Percentiles rank a stretch among this genome's conserved stretches.
Evolutionary conservation across 768 basidiomycete genomes (phyloP).

Genomic region (Rhodotorula paludigena): DNA sequence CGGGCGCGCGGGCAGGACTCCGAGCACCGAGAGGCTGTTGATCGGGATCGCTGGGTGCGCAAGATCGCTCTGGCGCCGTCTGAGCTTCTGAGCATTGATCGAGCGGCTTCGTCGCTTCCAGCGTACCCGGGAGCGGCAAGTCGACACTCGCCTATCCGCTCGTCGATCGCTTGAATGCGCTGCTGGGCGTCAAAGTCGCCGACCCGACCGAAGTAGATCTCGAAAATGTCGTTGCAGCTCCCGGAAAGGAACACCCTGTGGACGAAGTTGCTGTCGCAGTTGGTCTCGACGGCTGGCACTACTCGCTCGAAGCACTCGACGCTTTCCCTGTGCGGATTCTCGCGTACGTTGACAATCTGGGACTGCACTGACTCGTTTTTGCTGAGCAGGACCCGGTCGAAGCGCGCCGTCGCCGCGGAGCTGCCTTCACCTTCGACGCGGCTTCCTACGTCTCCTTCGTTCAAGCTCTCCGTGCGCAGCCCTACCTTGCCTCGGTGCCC

Average conservation of each 20-base stretch:
- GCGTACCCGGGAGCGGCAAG: conserved; percentile 83
- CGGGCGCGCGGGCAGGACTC: not conserved
- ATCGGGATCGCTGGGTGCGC: conserved; percentile 37
- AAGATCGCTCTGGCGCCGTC: not conserved
- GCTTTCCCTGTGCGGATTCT: conserved; percentile 54
- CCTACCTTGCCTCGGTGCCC: conserved; percentile 44
- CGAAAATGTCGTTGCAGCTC: conserved; percentile 15
- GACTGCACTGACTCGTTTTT: not conserved
- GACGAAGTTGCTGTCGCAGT: conserved; percentile 59
- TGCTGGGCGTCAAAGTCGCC: conserved; percentile 41
- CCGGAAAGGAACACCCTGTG: not conserved
- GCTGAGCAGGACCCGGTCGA: conserved; percentile 63
- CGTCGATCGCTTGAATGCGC: conserved; percentile 55
- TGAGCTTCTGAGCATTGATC: not conserved
- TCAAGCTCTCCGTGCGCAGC: conserved; percentile 52
- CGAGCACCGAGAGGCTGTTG: conserved; percentile 4
- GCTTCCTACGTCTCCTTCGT: conserved; percentile 67
- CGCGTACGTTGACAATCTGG: not conserved
- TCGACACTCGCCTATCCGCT: conserved; percentile 66
- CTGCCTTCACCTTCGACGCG: conserved; percentile 86
- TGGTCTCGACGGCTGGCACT: conserved; percentile 88
- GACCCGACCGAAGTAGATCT: conserved; percentile 19
- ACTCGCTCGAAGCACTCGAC: conserved; percentile 71
- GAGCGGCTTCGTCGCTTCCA: not conserved
- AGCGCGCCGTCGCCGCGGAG: conserved; percentile 74